Evolutionary conservation across 345 rosid species (phyloP).

Genomic region (Raphanus sativus): DNA sequence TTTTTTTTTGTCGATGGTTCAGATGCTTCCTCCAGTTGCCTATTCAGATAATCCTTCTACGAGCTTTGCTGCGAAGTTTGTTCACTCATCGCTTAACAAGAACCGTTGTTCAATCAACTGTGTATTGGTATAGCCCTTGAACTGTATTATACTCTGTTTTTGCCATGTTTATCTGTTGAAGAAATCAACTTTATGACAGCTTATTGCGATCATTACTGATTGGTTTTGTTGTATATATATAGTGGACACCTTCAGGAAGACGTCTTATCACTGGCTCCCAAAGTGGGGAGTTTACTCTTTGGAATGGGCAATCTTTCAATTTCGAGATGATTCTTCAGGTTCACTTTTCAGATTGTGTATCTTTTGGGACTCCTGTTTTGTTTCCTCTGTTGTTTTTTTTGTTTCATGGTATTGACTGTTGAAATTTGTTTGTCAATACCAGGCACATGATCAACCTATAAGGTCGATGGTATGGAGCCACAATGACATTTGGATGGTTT

Average conservation of each 20-base stretch:
- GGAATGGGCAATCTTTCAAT: slow-evolving; percentile 99
- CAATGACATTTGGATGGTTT: slow-evolving; percentile 97
- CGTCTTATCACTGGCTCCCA: slow-evolving; percentile 96
- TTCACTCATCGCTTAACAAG: slow-evolving; percentile 91
- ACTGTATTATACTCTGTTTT: slow-evolving; percentile 4
- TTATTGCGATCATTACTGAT: slow-evolving; percentile 29
- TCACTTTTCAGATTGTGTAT: slow-evolving; percentile 5
- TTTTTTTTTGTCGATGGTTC: slow-evolving; percentile 34
- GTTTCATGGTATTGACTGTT: slow-evolving; percentile 4
- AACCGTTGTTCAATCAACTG: slow-evolving; percentile 92
- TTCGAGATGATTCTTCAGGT: slow-evolving; percentile 99
- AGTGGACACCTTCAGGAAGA: slow-evolving; percentile 99
- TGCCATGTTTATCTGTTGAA: neutral
- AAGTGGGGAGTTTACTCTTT: slow-evolving; percentile 96
- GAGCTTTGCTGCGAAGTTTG: slow-evolving; percentile 93
- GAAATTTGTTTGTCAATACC: slow-evolving; percentile 49
- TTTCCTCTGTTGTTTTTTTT: neutral
- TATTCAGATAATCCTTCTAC: slow-evolving; percentile 95
- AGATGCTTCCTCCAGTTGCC: slow-evolving; percentile 87
- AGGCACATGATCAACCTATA: slow-evolving; percentile 99
- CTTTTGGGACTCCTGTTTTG: neutral
- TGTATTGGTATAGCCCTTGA: slow-evolving; percentile 63
- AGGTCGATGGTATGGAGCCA: slow-evolving; percentile 99
- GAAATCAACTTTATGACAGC: neutral
- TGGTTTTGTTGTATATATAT: slow-evolving; percentile 39